Base-by-base conservation (phyloP, 352 stramenopile genomes). In the Globisporangium rhizosaccharum region DNA sequence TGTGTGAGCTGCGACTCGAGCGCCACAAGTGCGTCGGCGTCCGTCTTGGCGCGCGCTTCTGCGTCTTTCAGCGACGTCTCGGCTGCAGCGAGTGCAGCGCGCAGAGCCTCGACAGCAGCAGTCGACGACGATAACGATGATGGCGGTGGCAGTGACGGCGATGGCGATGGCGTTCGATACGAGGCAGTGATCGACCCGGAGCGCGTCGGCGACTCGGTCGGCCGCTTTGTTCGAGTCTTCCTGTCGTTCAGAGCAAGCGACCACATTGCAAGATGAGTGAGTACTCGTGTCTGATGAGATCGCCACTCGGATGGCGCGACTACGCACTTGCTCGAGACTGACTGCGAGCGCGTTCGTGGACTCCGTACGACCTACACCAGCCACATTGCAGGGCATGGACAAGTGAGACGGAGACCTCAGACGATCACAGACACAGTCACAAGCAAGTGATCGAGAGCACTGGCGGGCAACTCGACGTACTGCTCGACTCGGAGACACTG, bases 281-380 rank as follows among this genome's bases (percentile, higher is more conserved):
- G 41, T 20, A 18, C 14, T 18, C 14, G 14, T 20, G 41, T 47
- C 15, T 8, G 18, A 18, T 23, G 14, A 8, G 41, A 12, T 3
- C 5, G 41, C 41, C 4, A n/a, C 14, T 20, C 41, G 14, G 15
- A 23, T 20, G 15, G 14, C 14, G 18, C 3, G 4, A 47, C 41
- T 8, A 45, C 28, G 46, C 47, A 48, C 17, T 46, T 68, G 17
- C 50, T 23, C 33, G 50, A 36, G 26, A 71, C 49, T 18, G 62
- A 70, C 46, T 62, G 61, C 3, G 66, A 71, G 3, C 61, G 69
- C 20, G 56, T 61, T 44, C 67, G 72, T n/a, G 66, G 56, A 25
- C 53, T 51, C n/a, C 54, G 44, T 23, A 46, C 14, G 37, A 30
- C 39, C 28, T 39, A 45, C 28, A 20, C 9, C 20, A 37, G 20